phyloP scores from a whole-genome alignment of 108 stramenopile genomes.

The Epipyxis sp. region DNA sequence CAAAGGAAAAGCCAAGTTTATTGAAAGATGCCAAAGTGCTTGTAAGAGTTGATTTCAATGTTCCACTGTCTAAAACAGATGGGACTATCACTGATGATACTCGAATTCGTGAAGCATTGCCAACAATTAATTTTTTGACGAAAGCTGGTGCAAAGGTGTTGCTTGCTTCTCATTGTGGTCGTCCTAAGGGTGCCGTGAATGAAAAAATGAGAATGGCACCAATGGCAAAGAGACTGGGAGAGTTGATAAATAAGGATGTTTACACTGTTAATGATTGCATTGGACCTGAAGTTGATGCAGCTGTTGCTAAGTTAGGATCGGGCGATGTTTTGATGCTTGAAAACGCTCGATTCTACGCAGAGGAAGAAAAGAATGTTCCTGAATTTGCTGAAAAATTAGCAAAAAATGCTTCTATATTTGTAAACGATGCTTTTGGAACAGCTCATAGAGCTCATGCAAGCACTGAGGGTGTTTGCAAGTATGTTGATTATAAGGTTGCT shows the following conservation, averaged over 20 bases:
- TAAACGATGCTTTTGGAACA: constrained; percentile 99
- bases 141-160: constrained; percentile 74
- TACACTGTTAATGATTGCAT: constrained; percentile 82
- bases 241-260: constrained; percentile 35
- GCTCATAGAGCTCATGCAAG: constrained; percentile 97
- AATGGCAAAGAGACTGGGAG: constrained; percentile 39
- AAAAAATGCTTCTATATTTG: constrained; percentile 84
- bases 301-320: constrained; percentile 60
- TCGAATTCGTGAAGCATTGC: constrained; percentile 74
- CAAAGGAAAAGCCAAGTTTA: constrained; percentile 6
- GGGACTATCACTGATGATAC: constrained; percentile 82
- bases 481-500: constrained; percentile 71
- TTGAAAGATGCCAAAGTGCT: constrained; percentile 55
- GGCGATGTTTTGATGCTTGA: constrained; percentile 86
- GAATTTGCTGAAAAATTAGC: constrained; percentile 71
- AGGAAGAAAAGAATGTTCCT: constrained; percentile 78
- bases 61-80: constrained; percentile 74
- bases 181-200: constrained; percentile 83
- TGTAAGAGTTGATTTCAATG: constrained; percentile 81
- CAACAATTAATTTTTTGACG: constrained; percentile 64
- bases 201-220: constrained; percentile 60
- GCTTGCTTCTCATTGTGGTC: constrained; percentile 77
- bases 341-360: constrained; percentile 90
- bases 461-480: constrained; percentile 82
- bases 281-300: constrained; percentile 79